These are phyloP conservation scores for Zopfia rhizophila DNA, from an alignment of 2,329 filamentous ascomycete species.

Conservation along the genomic window DNA sequence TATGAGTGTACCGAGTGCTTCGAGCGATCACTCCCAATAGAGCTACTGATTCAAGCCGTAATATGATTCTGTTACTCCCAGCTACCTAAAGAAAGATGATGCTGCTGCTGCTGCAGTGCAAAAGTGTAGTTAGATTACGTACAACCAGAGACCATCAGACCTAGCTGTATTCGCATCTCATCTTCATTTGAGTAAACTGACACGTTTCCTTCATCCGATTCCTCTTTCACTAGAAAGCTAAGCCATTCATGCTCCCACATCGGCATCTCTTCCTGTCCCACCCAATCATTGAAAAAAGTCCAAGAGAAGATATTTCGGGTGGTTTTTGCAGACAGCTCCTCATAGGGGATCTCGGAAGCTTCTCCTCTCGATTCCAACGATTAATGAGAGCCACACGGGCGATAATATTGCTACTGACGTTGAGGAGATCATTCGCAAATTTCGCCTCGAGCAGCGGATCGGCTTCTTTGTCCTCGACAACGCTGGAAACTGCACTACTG, in stretches of 20 bases:
- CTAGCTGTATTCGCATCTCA: too few relatives aligned
- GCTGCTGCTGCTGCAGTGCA: too few relatives aligned
- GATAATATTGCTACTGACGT: conserved; percentile 6
- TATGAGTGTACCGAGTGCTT: too few relatives aligned
- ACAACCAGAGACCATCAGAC: too few relatives aligned
- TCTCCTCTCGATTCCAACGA: too few relatives aligned
- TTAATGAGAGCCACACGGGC: conserved; percentile 4
- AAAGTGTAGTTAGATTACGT: too few relatives aligned
- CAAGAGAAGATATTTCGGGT: conserved; percentile 11
- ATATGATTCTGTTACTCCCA: too few relatives aligned
- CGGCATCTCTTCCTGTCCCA: conserved; percentile 9
- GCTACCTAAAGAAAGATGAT: too few relatives aligned
- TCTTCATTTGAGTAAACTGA: conserved; percentile 8
- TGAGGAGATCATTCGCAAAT: conserved; percentile 12
- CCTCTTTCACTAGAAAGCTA: conserved; percentile 11
- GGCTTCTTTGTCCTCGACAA: conserved; percentile 28
- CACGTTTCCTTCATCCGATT: conserved; percentile 11
- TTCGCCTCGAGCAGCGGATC: conserved; percentile 9
- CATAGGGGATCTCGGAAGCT: too few relatives aligned
- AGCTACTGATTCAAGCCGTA: too few relatives aligned
- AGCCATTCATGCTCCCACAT: conserved; percentile 14
- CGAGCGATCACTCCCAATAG: too few relatives aligned
- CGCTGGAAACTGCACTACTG: conserved; percentile 23
- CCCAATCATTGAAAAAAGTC: conserved; percentile 10
- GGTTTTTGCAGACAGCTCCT: conserved; percentile 3